Evolutionary conservation across 140 eudicot species (phyloP).

Genomic region (Senecio squalidus): DNA sequence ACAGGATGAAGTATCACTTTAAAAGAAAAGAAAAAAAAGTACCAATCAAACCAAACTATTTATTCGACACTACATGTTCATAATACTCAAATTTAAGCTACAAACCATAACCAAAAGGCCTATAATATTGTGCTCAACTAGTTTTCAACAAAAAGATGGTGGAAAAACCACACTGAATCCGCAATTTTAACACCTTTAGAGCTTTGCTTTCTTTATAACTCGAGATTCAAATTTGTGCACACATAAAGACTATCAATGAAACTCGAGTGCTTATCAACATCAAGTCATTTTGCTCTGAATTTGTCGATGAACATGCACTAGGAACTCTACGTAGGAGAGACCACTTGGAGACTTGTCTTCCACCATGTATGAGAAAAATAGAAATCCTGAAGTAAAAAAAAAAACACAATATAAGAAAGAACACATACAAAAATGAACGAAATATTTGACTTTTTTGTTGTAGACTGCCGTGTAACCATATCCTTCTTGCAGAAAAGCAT

Average conservation of each 20-base stretch:
- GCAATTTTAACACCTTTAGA: slow-evolving; percentile 9
- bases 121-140: slow-evolving; percentile 34
- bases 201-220: slow-evolving; percentile 19
- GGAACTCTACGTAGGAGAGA: slow-evolving; percentile 75
- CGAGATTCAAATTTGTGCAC: slow-evolving; percentile 8
- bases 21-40: not conserved
- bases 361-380: slow-evolving; percentile 74
- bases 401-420: not conserved
- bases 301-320: slow-evolving; percentile 79
- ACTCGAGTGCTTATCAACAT: slow-evolving; percentile 7
- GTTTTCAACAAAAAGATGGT: slow-evolving; percentile 23
- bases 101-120: slow-evolving; percentile 24
- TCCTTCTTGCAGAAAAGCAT: too few relatives aligned
- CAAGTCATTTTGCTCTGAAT: slow-evolving; percentile 75
- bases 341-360: slow-evolving; percentile 83
- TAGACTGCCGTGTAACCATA: too few relatives aligned
- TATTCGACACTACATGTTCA: slow-evolving; percentile 17
- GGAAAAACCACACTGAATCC: slow-evolving; percentile 18
- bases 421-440: not conserved
- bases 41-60: slow-evolving; percentile 16
- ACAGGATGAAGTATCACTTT: slow-evolving; percentile 10
- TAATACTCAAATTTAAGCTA: slow-evolving; percentile 16
- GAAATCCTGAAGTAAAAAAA: slow-evolving; percentile 41
- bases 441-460: not conserved
- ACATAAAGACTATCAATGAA: slow-evolving; percentile 21